Conservation (phyloP, 441 rosid genomes). For the Euphorbia schlechtendalii region DNA sequence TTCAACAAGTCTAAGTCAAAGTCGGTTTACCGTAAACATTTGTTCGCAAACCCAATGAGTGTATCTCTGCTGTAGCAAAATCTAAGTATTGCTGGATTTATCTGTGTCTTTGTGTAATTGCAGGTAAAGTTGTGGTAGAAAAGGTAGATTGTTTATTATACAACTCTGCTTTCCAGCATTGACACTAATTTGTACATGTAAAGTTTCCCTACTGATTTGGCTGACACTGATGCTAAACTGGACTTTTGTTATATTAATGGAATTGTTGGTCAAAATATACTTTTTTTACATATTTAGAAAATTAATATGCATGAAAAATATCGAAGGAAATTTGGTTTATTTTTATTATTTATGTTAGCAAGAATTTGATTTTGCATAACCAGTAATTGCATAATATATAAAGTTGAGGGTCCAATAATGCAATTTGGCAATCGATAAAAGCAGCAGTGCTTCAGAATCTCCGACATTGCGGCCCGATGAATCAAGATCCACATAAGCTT, state of each 20-base stretch:
- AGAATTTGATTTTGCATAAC: too few species aligned
- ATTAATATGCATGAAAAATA: too few species aligned
- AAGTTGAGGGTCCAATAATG: too few species aligned
- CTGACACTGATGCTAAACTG: too few species aligned
- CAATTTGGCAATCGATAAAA: too few species aligned
- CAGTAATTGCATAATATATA: too few species aligned
- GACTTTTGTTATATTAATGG: too few species aligned
- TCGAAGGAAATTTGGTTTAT: too few species aligned
- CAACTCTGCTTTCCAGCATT: neutral
- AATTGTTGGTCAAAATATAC: too few species aligned
- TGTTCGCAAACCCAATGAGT: conserved; percentile 62
- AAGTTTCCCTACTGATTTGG: neutral
- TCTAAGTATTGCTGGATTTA: neutral
- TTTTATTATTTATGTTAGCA: too few species aligned
- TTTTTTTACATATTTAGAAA: too few species aligned
- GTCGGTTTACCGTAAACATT: conserved; percentile 52
- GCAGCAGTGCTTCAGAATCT: too few species aligned
- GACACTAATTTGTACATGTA: neutral
- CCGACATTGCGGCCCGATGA: neutral
- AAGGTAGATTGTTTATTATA: neutral
- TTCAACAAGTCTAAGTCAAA: conserved; percentile 41
- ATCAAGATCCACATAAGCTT: neutral
- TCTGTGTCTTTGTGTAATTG: neutral
- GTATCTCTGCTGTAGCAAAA: conserved; percentile 27
- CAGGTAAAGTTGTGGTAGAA: neutral